Evolutionary conservation across 2,329 filamentous ascomycete genomes (phyloP).

Genomic region (Aureobasidium melanogenum): DNA sequence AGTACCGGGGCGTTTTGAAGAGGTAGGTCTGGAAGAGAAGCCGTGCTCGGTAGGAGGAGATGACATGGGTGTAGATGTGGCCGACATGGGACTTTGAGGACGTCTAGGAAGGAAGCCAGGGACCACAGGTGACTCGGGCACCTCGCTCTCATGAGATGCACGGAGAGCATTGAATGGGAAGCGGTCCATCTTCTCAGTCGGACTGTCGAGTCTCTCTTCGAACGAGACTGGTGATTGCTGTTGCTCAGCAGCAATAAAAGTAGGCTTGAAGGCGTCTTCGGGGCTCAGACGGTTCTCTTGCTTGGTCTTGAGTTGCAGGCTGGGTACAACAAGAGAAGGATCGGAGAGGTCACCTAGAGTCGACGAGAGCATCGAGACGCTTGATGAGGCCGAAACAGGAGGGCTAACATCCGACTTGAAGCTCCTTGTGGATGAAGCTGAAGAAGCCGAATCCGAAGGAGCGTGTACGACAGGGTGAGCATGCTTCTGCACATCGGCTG

Average conservation of each 20-base stretch:
- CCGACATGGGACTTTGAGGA: neutral
- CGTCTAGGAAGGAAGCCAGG: slow-evolving; percentile 17
- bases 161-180: neutral
- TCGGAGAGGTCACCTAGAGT: neutral
- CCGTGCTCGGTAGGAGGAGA: slow-evolving; percentile 1
- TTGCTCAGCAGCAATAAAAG: neutral
- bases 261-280: slow-evolving; percentile 6
- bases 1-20: slow-evolving; percentile 2
- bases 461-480: slow-evolving; percentile 2
- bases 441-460: slow-evolving; percentile 13
- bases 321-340: slow-evolving; percentile 1
- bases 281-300: neutral
- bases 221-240: neutral
- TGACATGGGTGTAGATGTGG: neutral
- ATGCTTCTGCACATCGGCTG: slow-evolving; percentile 2
- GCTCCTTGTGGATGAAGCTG: slow-evolving; percentile 13
- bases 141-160: neutral
- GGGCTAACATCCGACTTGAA: slow-evolving; percentile 24
- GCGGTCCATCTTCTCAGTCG: neutral
- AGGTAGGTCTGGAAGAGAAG: neutral
- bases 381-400: slow-evolving; percentile 24
- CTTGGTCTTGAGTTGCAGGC: slow-evolving; percentile 9
- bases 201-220: neutral
- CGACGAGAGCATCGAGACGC: slow-evolving; percentile 15
- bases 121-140: slow-evolving; percentile 26